A percentile compares a stretch with the other conserved stretches of the same genome.
Evolutionary conservation across 768 basidiomycete species (phyloP).

Genomic region (Nevesoporus exiguus): DNA sequence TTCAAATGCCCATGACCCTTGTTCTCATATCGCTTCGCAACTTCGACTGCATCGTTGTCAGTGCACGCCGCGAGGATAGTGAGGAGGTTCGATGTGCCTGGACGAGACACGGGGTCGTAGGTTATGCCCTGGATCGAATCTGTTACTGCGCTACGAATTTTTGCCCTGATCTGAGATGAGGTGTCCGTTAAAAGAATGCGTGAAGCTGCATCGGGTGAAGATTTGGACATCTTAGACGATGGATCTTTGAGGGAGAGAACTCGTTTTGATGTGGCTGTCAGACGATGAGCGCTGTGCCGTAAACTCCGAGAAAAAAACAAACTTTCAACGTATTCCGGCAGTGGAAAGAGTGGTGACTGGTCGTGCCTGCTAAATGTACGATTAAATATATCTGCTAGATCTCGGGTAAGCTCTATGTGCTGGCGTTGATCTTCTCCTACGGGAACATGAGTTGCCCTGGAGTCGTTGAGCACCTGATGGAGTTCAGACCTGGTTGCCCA

Average conservation of each 20-base stretch:
- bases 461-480: background rate
- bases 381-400: slow-evolving; percentile 83
- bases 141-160: slow-evolving; percentile 80
- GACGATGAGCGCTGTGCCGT: background rate
- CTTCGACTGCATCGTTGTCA: slow-evolving; percentile 38
- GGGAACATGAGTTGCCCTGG: slow-evolving; percentile 86
- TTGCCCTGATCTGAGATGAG: slow-evolving; percentile 53
- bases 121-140: slow-evolving; percentile 75
- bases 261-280: slow-evolving; percentile 70
- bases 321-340: slow-evolving; percentile 77
- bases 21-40: slow-evolving; percentile 50
- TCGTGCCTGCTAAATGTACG: slow-evolving; percentile 46
- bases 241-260: slow-evolving; percentile 87
- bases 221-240: slow-evolving; percentile 93
- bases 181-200: slow-evolving; percentile 86
- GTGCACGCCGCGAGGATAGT: slow-evolving; percentile 73
- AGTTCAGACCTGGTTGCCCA: slow-evolving; percentile 29
- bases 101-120: slow-evolving; percentile 76
- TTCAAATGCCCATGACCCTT: slow-evolving; percentile 71
- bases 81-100: slow-evolving; percentile 68
- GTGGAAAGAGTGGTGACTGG: slow-evolving; percentile 55
- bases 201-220: slow-evolving; percentile 70
- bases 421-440: slow-evolving; percentile 97
- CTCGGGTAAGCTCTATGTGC: slow-evolving; percentile 85
- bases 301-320: slow-evolving; percentile 26